Evolutionary conservation across 805 yeast genomes (phyloP).

Genomic region (Peterozyma xylosa): DNA sequence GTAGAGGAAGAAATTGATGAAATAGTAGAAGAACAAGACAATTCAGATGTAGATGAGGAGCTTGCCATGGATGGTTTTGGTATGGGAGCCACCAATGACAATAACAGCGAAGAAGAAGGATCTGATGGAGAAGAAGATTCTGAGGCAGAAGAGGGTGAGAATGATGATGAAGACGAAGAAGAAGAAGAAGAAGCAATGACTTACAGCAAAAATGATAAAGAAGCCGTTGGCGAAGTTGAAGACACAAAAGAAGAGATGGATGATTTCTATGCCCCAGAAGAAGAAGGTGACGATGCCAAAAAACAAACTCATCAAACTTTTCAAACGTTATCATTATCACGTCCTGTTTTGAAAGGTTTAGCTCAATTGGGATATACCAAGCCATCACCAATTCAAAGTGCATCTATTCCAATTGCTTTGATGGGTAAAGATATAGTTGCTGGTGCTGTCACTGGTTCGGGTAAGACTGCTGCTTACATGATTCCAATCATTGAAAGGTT

Average conservation of each 20-base stretch:
- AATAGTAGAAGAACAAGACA: slow-evolving; percentile 20
- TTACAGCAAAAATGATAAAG: slow-evolving; percentile 14
- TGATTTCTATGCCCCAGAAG: slow-evolving; percentile 58
- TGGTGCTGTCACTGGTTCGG: slow-evolving; percentile 99
- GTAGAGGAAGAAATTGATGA: slow-evolving; percentile 31
- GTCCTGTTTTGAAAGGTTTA: slow-evolving; percentile 85
- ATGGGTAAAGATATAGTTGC: slow-evolving; percentile 96
- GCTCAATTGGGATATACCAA: slow-evolving; percentile 72
- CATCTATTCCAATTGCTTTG: slow-evolving; percentile 88
- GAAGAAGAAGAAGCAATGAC: slow-evolving; percentile 22
- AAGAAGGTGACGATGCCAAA: slow-evolving; percentile 46
- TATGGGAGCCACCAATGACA: slow-evolving; percentile 22
- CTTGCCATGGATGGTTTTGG: slow-evolving; percentile 35
- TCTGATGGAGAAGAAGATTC: slow-evolving; percentile 14
- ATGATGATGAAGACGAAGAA: slow-evolving; percentile 22
- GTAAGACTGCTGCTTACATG: slow-evolving; percentile 98
- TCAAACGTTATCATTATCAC: slow-evolving; percentile 71
- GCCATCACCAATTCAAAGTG: slow-evolving; percentile 92
- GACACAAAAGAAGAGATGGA: slow-evolving; percentile 83
- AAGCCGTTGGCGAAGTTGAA: slow-evolving; percentile 30
- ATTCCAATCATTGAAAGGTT: slow-evolving; percentile 92
- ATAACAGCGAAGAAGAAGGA: slow-evolving; percentile 23
- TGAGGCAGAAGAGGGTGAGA: slow-evolving; percentile 17
- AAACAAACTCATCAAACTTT: slow-evolving; percentile 54
- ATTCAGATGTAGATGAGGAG: slow-evolving; percentile 24